phyloP scores from a whole-genome alignment of 2,329 filamentous ascomycete species.

The Colletotrichum costaricense region DNA sequence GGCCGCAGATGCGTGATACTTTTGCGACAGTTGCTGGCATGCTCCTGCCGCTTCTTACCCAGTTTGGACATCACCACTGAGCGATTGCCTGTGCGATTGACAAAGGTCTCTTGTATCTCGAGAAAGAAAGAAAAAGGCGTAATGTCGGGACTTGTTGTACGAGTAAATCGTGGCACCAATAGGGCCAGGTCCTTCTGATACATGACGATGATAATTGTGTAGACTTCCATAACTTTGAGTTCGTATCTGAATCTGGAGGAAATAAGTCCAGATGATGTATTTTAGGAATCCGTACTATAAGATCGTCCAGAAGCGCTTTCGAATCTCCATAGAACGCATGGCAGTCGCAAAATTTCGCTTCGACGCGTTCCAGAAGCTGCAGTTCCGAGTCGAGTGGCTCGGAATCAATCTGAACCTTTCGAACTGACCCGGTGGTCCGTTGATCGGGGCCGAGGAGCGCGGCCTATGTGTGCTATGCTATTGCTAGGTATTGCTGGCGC shows the following conservation, averaged over 20 bases:
- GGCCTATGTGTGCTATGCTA: too few relatives aligned
- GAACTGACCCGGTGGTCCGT: not conserved
- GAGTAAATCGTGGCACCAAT: slow-evolving; percentile 2
- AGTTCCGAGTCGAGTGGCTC: not conserved
- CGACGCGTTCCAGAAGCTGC: slow-evolving; percentile 6
- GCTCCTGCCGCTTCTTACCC: slow-evolving; percentile 81
- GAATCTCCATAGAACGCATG: not conserved
- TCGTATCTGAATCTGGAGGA: not conserved
- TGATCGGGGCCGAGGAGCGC: not conserved
- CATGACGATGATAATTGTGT: slow-evolving; percentile 33
- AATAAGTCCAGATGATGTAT: slow-evolving; percentile 19
- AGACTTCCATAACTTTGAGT: slow-evolving; percentile 11
- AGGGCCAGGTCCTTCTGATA: slow-evolving; percentile 6
- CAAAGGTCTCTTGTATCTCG: not conserved
- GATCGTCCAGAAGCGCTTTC: slow-evolving; percentile 1
- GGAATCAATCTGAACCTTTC: not conserved
- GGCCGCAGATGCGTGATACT: slow-evolving; percentile 75
- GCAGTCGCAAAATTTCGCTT: not conserved
- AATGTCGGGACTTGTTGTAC: not conserved
- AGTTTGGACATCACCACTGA: slow-evolving; percentile 80
- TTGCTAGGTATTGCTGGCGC: not conserved
- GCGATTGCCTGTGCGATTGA: not conserved
- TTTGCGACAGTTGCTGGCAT: slow-evolving; percentile 80
- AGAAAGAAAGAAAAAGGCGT: not conserved
- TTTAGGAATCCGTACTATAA: slow-evolving; percentile 10